Conservation (phyloP, 805 yeast species). For the Candida namnaoensis region DNA sequence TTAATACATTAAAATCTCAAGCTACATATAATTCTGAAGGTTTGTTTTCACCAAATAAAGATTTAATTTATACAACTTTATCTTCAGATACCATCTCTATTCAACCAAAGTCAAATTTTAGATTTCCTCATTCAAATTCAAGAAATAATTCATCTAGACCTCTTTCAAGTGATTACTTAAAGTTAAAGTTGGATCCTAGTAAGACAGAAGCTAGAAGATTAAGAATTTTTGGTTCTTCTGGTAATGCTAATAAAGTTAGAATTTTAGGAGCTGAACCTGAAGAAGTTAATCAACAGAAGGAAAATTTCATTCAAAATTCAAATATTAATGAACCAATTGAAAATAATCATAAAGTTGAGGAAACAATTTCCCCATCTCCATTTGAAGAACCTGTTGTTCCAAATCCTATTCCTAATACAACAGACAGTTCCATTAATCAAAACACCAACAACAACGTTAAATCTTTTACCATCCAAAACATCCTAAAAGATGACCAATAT, state of each 20-base stretch:
- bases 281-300: not conserved
- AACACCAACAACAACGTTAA: too few relatives aligned
- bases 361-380: too few relatives aligned
- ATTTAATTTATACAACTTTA: slow-evolving; percentile 10
- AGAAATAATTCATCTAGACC: slow-evolving; percentile 10
- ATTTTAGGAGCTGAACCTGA: slow-evolving; percentile 10
- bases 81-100: slow-evolving; percentile 5
- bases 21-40: slow-evolving; percentile 23
- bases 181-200: slow-evolving; percentile 29
- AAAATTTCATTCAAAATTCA: too few relatives aligned
- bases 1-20: slow-evolving; percentile 17
- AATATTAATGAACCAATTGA: not conserved
- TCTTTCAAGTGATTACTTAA: slow-evolving; percentile 16
- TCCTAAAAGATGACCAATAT: slow-evolving; percentile 29
- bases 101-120: slow-evolving; percentile 1
- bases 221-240: slow-evolving; percentile 22
- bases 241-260: slow-evolving; percentile 17
- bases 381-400: not conserved
- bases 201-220: slow-evolving; percentile 35
- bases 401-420: too few relatives aligned
- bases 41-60: slow-evolving; percentile 24
- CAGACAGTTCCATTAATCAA: too few relatives aligned
- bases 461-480: too few relatives aligned
- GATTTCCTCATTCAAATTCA: slow-evolving; percentile 2
- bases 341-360: not conserved